Evolutionary conservation across 1,284 basidiomycete genomes (phyloP).

Genomic region (Chalciporus sp.): DNA sequence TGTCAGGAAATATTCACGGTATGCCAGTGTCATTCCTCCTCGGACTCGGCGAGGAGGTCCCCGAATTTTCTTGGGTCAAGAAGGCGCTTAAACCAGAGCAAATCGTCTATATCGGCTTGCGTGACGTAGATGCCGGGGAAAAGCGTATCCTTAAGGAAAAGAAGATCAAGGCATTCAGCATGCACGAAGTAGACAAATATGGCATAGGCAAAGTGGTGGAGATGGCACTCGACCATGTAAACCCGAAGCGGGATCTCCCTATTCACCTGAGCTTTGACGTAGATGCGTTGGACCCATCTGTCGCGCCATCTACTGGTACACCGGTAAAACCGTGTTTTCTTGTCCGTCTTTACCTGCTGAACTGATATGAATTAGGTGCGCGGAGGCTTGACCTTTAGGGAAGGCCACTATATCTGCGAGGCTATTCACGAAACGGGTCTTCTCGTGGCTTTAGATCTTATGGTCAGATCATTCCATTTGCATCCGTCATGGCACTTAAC

Average conservation of each 20-base stretch:
- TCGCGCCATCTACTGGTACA: conserved; percentile 95
- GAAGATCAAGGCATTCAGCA: conserved; percentile 92
- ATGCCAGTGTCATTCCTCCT: conserved; percentile 97
- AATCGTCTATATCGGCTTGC: conserved; percentile 93
- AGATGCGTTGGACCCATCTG: conserved; percentile 90
- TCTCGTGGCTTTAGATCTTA: conserved; percentile 89
- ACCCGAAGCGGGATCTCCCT: conserved; percentile 80
- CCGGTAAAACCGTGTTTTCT: conserved; percentile 56
- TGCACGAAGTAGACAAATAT: conserved; percentile 98
- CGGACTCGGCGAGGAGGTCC: conserved; percentile 58
- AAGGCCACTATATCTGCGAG: conserved; percentile 98
- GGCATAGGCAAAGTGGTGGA: conserved; percentile 96
- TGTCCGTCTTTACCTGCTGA: background rate
- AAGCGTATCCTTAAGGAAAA: conserved; percentile 86
- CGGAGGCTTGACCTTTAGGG: conserved; percentile 95
- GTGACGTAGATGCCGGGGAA: conserved; percentile 92
- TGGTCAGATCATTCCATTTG: conserved; percentile 54
- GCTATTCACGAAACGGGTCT: conserved; percentile 92
- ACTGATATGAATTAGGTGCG: conserved; percentile 59
- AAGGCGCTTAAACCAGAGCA: conserved; percentile 72
- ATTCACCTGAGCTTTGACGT: conserved; percentile 98
- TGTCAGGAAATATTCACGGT: conserved; percentile 90
- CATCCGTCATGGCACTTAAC: conserved; percentile 1
- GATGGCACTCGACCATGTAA: conserved; percentile 94
- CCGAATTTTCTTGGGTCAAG: conserved; percentile 82